Percentiles rank a stretch among this genome's conserved stretches.
Evolutionary conservation across 2,329 filamentous ascomycete species (phyloP).

Genomic region (Trichophyton mentagrophytes): DNA sequence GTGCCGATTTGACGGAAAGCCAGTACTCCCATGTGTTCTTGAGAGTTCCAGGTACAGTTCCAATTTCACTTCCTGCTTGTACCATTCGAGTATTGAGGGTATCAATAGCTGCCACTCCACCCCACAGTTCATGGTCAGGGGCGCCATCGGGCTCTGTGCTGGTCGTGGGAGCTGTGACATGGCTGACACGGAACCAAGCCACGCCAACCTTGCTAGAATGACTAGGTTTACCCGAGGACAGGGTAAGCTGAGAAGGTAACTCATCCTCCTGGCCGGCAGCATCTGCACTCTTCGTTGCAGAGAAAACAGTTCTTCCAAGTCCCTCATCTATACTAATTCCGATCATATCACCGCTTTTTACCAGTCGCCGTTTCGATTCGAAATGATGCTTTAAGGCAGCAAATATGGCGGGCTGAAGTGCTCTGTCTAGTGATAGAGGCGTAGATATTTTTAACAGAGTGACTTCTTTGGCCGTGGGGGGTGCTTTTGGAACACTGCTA

Average conservation of each 20-base stretch:
- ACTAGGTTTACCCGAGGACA: conserved; percentile 8
- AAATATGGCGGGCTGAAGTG: conserved; percentile 74
- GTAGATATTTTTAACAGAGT: conserved; percentile 81
- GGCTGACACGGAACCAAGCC: conserved; percentile 86
- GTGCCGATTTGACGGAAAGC: conserved; percentile 58
- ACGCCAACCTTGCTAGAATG: conserved; percentile 43
- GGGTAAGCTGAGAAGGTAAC: conserved; percentile 12
- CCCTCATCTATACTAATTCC: conserved; percentile 80
- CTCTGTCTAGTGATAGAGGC: conserved; percentile 72
- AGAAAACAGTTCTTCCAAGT: conserved; percentile 68
- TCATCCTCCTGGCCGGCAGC: conserved; percentile 61
- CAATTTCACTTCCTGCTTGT: conserved; percentile 76
- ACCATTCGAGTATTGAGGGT: conserved; percentile 77
- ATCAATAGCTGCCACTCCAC: conserved; percentile 73
- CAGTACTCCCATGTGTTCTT: conserved; percentile 83
- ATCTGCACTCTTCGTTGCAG: conserved; percentile 43
- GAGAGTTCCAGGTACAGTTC: conserved; percentile 62
- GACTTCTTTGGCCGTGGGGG: conserved; percentile 60
- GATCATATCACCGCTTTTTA: conserved; percentile 78
- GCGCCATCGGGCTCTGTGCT: conserved; percentile 44
- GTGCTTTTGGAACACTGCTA: conserved; percentile 34
- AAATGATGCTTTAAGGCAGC: conserved; percentile 82
- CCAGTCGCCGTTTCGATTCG: conserved; percentile 64
- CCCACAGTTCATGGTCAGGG: conserved; percentile 62
- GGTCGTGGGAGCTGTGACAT: conserved; percentile 44